A percentile compares a stretch with the other conserved stretches of the same genome.
Evolutionary conservation across 495 filamentous ascomycete genomes (phyloP).

Genomic region (Aspergillus cavernicola): DNA sequence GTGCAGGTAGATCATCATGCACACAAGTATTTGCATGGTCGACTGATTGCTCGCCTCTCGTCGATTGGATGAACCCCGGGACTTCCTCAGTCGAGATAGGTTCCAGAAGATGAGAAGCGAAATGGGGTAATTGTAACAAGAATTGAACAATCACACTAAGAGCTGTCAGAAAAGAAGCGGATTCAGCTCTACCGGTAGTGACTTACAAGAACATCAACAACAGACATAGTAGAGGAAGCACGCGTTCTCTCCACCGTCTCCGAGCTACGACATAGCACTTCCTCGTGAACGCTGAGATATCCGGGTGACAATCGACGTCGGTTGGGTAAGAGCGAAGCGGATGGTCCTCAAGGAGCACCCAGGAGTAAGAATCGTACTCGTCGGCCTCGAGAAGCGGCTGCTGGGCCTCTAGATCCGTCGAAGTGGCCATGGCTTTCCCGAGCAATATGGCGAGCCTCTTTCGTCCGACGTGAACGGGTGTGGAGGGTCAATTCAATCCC

Average conservation of each 20-base stretch:
- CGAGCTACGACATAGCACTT: slow-evolving; percentile 12
- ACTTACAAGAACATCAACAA: slow-evolving; percentile 34
- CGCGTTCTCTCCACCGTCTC: slow-evolving; percentile 23
- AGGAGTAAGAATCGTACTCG: slow-evolving; percentile 31
- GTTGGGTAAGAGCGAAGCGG: slow-evolving; percentile 37
- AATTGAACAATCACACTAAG: slow-evolving; percentile 21
- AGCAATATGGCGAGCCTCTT: too few species aligned
- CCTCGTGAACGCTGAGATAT: slow-evolving; percentile 16
- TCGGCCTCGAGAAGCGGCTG: slow-evolving; percentile 9
- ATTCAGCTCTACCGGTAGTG: not conserved
- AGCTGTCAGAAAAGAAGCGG: slow-evolving; percentile 7
- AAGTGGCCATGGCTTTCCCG: slow-evolving; percentile 4
- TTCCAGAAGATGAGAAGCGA: slow-evolving; percentile 16
- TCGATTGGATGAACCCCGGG: slow-evolving; percentile 9
- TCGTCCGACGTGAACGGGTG: slow-evolving; percentile 5
- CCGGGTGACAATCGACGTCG: slow-evolving; percentile 28
- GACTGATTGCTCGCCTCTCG: slow-evolving; percentile 23
- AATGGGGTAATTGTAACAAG: slow-evolving; percentile 15
- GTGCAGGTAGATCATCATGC: slow-evolving; percentile 68
- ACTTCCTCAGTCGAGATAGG: not conserved
- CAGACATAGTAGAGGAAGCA: slow-evolving; percentile 25
- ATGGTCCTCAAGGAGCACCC: slow-evolving; percentile 36
- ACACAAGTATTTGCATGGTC: slow-evolving; percentile 48
- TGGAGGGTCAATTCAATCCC: not conserved
- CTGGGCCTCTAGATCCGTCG: not conserved